Conservation (phyloP, 2,329 filamentous ascomycete genomes). For the Colletotrichum shisoi region DNA sequence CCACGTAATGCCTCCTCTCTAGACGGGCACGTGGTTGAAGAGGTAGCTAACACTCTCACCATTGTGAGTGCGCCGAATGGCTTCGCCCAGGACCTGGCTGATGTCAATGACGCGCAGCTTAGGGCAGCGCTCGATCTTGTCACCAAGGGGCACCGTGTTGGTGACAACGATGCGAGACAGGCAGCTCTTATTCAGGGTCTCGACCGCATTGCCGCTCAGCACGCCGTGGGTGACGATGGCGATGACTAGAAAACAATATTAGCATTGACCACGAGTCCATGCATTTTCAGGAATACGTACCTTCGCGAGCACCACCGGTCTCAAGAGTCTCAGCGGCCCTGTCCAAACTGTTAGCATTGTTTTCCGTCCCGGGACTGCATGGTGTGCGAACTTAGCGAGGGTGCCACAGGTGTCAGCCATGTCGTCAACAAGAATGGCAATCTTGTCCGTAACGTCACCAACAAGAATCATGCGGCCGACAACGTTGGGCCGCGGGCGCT, state of each 20-base stretch:
- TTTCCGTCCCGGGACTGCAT: background rate
- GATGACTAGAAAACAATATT: conserved; percentile 59
- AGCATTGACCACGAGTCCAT: background rate
- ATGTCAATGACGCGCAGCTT: conserved; percentile 92
- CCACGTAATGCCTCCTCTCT: conserved; percentile 6
- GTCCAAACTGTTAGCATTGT: conserved; percentile 3
- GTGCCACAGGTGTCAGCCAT: conserved; percentile 98
- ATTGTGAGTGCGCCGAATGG: conserved; percentile 67
- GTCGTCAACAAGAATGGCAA: conserved; percentile 95
- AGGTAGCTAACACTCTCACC: conserved; percentile 65
- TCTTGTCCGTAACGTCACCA: conserved; percentile 87
- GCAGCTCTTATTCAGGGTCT: conserved; percentile 81
- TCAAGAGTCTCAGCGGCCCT: conserved; percentile 37
- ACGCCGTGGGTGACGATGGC: conserved; percentile 97
- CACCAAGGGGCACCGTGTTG: conserved; percentile 69
- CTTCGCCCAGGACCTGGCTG: conserved; percentile 78
- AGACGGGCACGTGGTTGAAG: conserved; percentile 59
- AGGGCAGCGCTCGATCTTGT: conserved; percentile 79
- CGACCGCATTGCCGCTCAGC: conserved; percentile 84
- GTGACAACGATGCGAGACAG: conserved; percentile 85
- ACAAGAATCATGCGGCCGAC: conserved; percentile 94
- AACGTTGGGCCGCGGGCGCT: conserved; percentile 70
- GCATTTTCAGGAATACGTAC: background rate
- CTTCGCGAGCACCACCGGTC: conserved; percentile 34
- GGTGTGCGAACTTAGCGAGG: conserved; percentile 75